A percentile compares a stretch with the other conserved stretches of the same genome.
These are phyloP conservation scores for Rubus parviflorus DNA, from an alignment of 306 rosid genomes.

Conservation along the genomic window DNA sequence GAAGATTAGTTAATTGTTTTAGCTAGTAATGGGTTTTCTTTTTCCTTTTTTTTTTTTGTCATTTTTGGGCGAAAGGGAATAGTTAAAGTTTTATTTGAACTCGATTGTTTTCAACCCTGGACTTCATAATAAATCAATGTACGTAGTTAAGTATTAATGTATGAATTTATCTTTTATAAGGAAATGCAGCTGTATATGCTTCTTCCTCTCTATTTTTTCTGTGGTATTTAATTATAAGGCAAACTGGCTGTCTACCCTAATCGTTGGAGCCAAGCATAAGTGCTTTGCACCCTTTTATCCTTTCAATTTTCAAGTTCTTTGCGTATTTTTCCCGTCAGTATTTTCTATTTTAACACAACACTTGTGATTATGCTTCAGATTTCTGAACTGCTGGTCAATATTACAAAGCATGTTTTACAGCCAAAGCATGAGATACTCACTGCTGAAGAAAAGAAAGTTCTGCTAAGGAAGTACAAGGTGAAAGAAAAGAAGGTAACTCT, in stretches of 20 bases:
- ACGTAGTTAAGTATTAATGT: not conserved
- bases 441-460: constrained; percentile 35
- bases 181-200: not conserved
- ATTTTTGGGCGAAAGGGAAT: no score
- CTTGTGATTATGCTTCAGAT: constrained; percentile 29
- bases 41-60: not conserved
- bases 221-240: not conserved
- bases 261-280: not conserved
- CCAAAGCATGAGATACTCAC: constrained; percentile 48
- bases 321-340: not conserved
- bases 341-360: not conserved
- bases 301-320: not conserved
- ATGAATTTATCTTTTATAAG: not conserved
- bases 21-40: not conserved
- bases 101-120: not conserved
- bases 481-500: constrained; percentile 46
- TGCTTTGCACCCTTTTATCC: not conserved
- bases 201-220: not conserved
- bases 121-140: not conserved
- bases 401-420: constrained; percentile 41
- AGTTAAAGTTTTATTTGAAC: not conserved
- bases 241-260: not conserved
- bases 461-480: constrained; percentile 36
- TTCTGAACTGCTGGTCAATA: constrained; percentile 45
- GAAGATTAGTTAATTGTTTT: not conserved